Evolutionary conservation across 1,284 basidiomycete species (phyloP).

Genomic region (Leccinum subrobustum): DNA sequence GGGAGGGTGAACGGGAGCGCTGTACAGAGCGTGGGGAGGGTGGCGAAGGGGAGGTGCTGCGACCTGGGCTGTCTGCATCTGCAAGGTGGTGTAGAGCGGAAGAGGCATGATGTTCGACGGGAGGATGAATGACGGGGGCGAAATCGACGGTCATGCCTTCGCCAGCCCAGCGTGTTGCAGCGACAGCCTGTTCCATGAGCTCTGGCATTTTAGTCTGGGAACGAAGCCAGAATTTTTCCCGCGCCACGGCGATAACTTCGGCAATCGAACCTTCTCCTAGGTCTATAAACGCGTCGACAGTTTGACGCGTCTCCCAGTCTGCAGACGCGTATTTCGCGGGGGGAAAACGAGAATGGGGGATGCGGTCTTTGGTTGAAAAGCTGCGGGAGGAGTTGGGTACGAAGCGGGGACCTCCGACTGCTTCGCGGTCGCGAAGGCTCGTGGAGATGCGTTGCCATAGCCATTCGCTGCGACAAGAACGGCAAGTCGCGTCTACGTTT

Average conservation of each 20-base stretch:
- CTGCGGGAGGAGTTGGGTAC: conserved; percentile 21
- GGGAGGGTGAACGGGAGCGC: conserved; percentile 33
- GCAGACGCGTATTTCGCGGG: conserved; percentile 36
- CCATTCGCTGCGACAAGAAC: conserved; percentile 57
- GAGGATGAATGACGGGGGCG: conserved; percentile 13
- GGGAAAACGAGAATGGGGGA: conserved; percentile 23
- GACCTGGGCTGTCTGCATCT: conserved; percentile 21
- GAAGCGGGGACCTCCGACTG: conserved; percentile 51
- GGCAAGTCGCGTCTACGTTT: conserved; percentile 61
- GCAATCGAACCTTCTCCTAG: conserved; percentile 65
- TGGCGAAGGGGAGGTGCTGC: conserved; percentile 26
- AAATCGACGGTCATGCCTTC: conserved; percentile 38
- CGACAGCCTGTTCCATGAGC: conserved; percentile 63
- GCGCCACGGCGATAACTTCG: conserved; percentile 58
- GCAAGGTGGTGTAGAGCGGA: conserved; percentile 5
- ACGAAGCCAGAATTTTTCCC: conserved; percentile 70
- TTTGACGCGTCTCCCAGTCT: conserved; percentile 68
- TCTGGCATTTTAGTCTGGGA: conserved; percentile 61
- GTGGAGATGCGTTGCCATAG: conserved; percentile 54
- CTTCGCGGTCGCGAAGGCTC: conserved; percentile 52
- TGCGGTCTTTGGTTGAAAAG: conserved; percentile 18
- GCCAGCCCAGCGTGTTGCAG: conserved; percentile 51
- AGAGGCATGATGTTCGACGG: conserved; percentile 7
- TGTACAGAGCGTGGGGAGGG: conserved; percentile 28
- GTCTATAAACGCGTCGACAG: conserved; percentile 65